Percentiles rank a stretch among this genome's conserved stretches.
Conservation (phyloP, 2,329 filamentous ascomycete species). For the Trichoderma sp. region DNA sequence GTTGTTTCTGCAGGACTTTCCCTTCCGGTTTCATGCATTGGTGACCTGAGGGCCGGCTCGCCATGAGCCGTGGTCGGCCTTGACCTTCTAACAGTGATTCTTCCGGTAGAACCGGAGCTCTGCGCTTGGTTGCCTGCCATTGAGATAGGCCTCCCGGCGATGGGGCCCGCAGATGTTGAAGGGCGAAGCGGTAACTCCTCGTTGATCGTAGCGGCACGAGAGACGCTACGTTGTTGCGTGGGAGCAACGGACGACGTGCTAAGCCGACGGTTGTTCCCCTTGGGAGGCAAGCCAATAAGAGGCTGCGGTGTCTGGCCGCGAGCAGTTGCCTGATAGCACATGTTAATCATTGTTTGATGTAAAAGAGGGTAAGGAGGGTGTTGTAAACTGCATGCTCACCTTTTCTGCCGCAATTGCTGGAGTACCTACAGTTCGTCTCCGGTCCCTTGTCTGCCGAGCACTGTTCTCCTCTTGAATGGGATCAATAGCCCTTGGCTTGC, state of each 20-base stretch:
- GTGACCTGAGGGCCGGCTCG: conserved; percentile 36
- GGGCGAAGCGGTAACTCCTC: conserved; percentile 23
- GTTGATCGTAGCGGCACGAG: conserved; percentile 17
- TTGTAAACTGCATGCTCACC: conserved; percentile 24
- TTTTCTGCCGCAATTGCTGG: conserved; percentile 25
- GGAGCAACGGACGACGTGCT: conserved; percentile 45
- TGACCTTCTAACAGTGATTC: conserved; percentile 58
- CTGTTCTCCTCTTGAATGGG: conserved; percentile 47
- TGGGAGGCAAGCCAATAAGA: conserved; percentile 28
- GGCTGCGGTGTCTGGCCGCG: conserved; percentile 34
- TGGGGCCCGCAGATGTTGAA: conserved; percentile 11
- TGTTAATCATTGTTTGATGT: not conserved
- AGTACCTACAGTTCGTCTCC: conserved; percentile 54
- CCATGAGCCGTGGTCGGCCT: conserved; percentile 49
- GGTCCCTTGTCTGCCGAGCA: conserved; percentile 38
- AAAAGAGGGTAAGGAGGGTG: not conserved
- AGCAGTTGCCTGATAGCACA: conserved; percentile 31
- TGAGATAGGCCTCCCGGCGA: conserved; percentile 10
- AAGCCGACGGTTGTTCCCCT: conserved; percentile 46
- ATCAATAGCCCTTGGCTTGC: conserved; percentile 59
- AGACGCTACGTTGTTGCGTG: not conserved
- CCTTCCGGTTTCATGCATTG: conserved; percentile 40
- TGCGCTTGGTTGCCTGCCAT: conserved; percentile 42
- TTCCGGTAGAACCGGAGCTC: conserved; percentile 33
- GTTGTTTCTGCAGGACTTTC: conserved; percentile 25